These are phyloP conservation scores for Kregervanrija delftensis DNA, from an alignment of 805 yeast species.

Conservation along the genomic window DNA sequence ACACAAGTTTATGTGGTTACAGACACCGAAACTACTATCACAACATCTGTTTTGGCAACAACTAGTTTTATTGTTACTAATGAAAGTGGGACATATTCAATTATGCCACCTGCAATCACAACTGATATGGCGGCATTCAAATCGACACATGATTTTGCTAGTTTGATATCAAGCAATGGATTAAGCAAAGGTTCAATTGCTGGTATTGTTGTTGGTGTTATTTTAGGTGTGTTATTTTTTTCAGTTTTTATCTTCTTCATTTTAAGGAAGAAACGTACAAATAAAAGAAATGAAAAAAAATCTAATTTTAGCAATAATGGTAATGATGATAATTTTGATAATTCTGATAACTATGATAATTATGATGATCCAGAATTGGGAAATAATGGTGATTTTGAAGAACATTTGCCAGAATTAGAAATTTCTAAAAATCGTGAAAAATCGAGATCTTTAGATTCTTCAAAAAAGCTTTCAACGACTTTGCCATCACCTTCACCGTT, in stretches of 20 bases:
- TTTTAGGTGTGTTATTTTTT: constrained; percentile 15
- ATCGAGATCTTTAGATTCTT: too few species aligned
- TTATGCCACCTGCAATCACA: constrained; percentile 19
- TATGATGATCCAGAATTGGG: neutral
- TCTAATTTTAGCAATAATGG: neutral
- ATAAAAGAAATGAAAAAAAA: constrained; percentile 4
- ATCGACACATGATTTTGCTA: constrained; percentile 6
- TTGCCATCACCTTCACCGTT: too few species aligned
- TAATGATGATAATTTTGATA: neutral
- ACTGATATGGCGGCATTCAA: constrained; percentile 21
- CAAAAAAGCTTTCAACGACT: too few species aligned
- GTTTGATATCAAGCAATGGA: neutral
- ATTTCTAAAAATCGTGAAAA: too few species aligned
- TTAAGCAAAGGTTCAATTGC: constrained; percentile 21
- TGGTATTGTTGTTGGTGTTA: constrained; percentile 24
- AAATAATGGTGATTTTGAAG: neutral
- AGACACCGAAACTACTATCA: constrained; percentile 20
- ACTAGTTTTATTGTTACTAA: constrained; percentile 13
- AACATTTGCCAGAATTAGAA: too few species aligned
- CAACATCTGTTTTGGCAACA: constrained; percentile 17
- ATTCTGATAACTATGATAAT: neutral
- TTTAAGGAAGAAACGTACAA: constrained; percentile 1
- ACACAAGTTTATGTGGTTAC: constrained; percentile 26
- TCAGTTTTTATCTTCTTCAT: constrained; percentile 10
- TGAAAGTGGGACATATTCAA: constrained; percentile 9